Percentiles rank a stretch among this genome's conserved stretches.
Conservation (phyloP, 225 moss, liverwort and hornwort species). For the Pseudisothecium myosuroides region DNA sequence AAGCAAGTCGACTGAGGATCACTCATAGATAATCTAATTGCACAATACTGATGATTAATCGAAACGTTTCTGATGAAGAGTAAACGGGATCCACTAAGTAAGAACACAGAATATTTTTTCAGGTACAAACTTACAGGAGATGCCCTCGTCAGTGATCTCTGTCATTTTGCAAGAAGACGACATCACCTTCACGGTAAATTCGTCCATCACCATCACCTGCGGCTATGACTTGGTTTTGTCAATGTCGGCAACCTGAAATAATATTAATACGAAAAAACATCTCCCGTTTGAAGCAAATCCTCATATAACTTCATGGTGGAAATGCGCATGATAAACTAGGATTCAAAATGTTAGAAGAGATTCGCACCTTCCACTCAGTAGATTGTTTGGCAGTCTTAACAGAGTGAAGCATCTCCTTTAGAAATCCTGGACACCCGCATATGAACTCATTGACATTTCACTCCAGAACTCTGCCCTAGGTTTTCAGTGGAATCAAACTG, state of each 20-base stretch:
- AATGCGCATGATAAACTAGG: not conserved
- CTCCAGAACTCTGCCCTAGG: not conserved
- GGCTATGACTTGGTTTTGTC: not conserved
- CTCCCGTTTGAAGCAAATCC: not conserved
- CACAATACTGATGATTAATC: not conserved
- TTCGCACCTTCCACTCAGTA: constrained; percentile 79
- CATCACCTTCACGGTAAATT: constrained; percentile 88
- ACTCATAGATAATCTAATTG: not conserved
- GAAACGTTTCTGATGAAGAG: not conserved
- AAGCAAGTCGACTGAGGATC: not conserved
- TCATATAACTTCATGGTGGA: not conserved
- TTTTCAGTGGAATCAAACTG: not conserved
- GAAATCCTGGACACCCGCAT: constrained; percentile 43
- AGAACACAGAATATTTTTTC: not conserved
- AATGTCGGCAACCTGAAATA: not conserved
- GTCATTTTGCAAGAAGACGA: constrained; percentile 88
- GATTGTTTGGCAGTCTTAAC: constrained; percentile 42
- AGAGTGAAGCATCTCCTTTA: constrained; percentile 76
- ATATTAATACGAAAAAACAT: not conserved
- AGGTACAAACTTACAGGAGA: constrained; percentile 52
- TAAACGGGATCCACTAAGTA: not conserved
- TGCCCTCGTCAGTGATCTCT: constrained; percentile 96
- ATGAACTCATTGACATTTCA: not conserved
- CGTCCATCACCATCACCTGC: constrained; percentile 94
- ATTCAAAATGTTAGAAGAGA: not conserved